phyloP scores from a whole-genome alignment of 169 alveolate genomes.

The Cryptosporidium ubiquitum region DNA sequence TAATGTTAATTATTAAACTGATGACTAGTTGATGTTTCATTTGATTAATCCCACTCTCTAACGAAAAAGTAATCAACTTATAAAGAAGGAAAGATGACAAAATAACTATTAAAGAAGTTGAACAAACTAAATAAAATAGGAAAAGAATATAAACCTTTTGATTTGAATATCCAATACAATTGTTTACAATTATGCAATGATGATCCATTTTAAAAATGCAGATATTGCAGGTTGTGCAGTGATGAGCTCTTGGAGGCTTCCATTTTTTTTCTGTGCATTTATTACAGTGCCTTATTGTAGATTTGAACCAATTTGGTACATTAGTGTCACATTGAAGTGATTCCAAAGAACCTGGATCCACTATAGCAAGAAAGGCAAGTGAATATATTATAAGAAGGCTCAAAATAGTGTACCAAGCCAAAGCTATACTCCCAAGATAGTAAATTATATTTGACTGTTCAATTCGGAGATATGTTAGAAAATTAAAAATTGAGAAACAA shows the following conservation, averaged over 20 bases:
- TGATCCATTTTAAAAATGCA: constrained; percentile 90
- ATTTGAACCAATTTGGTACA: neutral
- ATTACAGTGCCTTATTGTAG: constrained; percentile 42
- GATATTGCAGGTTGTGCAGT: constrained; percentile 87
- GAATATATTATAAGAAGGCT: neutral
- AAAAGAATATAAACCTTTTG: constrained; percentile 88
- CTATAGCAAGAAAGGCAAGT: neutral
- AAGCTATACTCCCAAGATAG: neutral
- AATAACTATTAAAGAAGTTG: constrained; percentile 22
- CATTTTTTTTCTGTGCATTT: constrained; percentile 77
- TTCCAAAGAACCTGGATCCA: constrained; percentile 74
- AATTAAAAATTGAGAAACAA: neutral
- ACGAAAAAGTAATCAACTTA: neutral
- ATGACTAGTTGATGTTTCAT: constrained; percentile 5
- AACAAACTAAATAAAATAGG: constrained; percentile 79
- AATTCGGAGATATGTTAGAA: neutral
- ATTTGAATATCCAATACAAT: constrained; percentile 90
- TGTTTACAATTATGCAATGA: constrained; percentile 90
- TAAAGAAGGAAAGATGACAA: neutral
- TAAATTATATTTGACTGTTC: neutral
- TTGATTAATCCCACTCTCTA: neutral
- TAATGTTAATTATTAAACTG: constrained; percentile 31
- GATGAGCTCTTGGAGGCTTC: constrained; percentile 91
- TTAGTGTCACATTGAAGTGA: neutral
- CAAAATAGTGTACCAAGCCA: neutral